A percentile compares a stretch with the other conserved stretches of the same genome.
These are phyloP conservation scores for Cladorrhinum sp. DNA, from an alignment of 2,329 filamentous ascomycete species.

Conservation along the genomic window DNA sequence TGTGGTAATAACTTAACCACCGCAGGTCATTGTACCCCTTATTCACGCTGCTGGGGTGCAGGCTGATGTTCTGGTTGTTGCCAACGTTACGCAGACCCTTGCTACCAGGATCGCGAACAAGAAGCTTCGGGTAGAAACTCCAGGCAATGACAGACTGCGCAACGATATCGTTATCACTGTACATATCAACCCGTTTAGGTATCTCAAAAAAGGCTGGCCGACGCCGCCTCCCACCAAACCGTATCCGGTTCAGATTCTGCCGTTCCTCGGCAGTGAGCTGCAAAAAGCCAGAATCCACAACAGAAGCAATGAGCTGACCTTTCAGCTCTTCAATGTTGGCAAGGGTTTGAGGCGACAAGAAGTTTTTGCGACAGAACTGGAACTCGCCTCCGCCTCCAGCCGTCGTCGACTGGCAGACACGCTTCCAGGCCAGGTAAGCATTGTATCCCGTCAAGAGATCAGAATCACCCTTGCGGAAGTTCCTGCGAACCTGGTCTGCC, in stretches of 20 bases:
- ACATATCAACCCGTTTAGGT: constrained; percentile 68
- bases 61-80: constrained; percentile 85
- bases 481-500: constrained; percentile 73
- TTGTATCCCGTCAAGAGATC: constrained; percentile 93
- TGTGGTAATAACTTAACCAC: constrained; percentile 94
- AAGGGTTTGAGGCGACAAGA: constrained; percentile 82
- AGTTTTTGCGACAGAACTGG: constrained; percentile 93
- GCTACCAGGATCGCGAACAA: constrained; percentile 66
- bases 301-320: constrained; percentile 78
- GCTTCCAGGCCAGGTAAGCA: constrained; percentile 86
- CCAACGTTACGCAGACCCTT: constrained; percentile 88
- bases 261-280: constrained; percentile 72
- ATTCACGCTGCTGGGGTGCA: constrained; percentile 89
- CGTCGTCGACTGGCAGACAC: constrained; percentile 66
- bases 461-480: constrained; percentile 83
- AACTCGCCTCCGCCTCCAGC: constrained; percentile 67
- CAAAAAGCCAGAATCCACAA: constrained; percentile 83
- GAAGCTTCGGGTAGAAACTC: constrained; percentile 93
- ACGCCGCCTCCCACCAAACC: constrained; percentile 63
- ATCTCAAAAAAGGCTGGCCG: constrained; percentile 74
- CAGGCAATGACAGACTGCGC: constrained; percentile 82
- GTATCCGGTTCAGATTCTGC: constrained; percentile 62
- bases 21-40: constrained; percentile 65
- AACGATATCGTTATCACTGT: constrained; percentile 77
- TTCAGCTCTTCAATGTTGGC: constrained; percentile 94